phyloP scores from a whole-genome alignment of 805 yeast species.

The Lipomyces orientalis region DNA sequence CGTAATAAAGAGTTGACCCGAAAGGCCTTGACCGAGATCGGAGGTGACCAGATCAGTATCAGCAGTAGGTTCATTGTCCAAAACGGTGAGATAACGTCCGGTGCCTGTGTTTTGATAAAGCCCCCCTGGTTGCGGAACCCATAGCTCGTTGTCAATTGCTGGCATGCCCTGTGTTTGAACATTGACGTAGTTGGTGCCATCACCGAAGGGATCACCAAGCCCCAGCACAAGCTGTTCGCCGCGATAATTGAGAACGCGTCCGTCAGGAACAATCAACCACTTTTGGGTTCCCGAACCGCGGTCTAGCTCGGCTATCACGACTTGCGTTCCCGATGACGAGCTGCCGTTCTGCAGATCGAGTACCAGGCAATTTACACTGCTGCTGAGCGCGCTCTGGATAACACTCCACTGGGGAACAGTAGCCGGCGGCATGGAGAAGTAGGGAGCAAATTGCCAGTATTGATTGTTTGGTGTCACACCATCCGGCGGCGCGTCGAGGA shows the following conservation, averaged over 20 bases:
- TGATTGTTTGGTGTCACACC: not conserved
- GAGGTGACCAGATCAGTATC: too few relatives aligned
- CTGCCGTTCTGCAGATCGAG: not conserved
- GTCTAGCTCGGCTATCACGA: not conserved
- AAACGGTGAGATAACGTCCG: too few relatives aligned
- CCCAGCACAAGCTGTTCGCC: not conserved
- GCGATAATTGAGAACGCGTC: not conserved
- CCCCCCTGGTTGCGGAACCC: too few relatives aligned
- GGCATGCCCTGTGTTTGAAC: too few relatives aligned
- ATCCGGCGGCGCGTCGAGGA: not conserved
- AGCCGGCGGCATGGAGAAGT: not conserved
- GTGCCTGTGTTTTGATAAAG: too few relatives aligned
- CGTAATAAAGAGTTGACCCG: too few relatives aligned
- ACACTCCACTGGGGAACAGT: not conserved
- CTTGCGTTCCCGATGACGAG: not conserved
- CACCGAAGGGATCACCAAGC: not conserved
- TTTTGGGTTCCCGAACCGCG: not conserved
- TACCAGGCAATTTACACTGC: too few relatives aligned
- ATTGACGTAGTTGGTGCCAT: not conserved
- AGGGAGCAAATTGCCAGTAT: not conserved
- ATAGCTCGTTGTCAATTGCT: too few relatives aligned
- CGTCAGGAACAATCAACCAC: not conserved
- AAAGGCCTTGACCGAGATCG: too few relatives aligned
- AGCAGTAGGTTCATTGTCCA: too few relatives aligned
- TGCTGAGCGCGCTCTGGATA: not conserved